These are phyloP conservation scores for Dioscorea alata DNA, from an alignment of 106 monocot genomes.

Conservation along the genomic window DNA sequence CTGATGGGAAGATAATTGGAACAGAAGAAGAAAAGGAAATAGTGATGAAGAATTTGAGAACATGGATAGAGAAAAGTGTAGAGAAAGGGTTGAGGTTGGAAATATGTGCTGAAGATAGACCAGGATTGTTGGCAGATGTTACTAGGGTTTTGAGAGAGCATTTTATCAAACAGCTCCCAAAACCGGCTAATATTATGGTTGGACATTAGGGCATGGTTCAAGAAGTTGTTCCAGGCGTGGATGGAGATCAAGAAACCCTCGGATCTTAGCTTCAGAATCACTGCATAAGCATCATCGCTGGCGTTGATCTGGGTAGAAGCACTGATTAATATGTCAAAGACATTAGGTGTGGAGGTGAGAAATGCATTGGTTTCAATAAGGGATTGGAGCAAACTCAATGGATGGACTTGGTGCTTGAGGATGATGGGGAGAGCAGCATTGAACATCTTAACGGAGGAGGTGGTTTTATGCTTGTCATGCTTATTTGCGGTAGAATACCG, in stretches of 20 bases:
- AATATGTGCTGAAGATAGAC: constrained; percentile 25
- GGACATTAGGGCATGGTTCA: constrained; percentile 18
- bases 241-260: constrained; percentile 25
- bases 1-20: constrained; percentile 42
- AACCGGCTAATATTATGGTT: constrained; percentile 6
- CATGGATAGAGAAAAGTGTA: constrained; percentile 37
- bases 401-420: constrained; percentile 1
- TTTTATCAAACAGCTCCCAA: constrained; percentile 27
- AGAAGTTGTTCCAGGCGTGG: constrained; percentile 43
- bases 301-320: constrained; percentile 31
- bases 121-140: constrained; percentile 33
- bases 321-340: constrained; percentile 28
- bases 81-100: constrained; percentile 40
- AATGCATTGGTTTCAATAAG: neutral
- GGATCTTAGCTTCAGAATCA: constrained; percentile 15
- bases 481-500: too few species aligned
- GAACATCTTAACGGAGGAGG: constrained; percentile 24
- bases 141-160: constrained; percentile 41
- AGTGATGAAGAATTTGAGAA: constrained; percentile 34
- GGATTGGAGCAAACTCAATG: constrained; percentile 6
- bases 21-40: constrained; percentile 46
- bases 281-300: constrained; percentile 9
- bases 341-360: neutral
- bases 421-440: constrained; percentile 20
- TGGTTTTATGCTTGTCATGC: too few species aligned